Evolutionary conservation across 148 eudicot species (phyloP), one percentile per base, ranked within the genome.

Genomic region (Rhododendron williamsianum): DNA sequence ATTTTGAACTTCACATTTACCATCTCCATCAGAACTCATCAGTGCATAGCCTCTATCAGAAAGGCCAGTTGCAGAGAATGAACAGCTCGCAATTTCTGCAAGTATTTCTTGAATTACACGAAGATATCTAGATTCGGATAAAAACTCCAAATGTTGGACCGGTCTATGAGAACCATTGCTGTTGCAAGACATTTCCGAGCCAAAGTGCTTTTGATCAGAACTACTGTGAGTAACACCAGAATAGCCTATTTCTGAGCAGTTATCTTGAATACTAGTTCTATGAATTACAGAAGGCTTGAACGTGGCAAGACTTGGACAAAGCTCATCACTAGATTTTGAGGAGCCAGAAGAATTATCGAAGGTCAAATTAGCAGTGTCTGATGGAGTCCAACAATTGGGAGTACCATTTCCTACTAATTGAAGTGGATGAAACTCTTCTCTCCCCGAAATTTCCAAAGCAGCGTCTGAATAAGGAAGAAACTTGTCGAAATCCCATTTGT

Each of bases 71-170:
- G 89, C 80, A 85, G 89, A 80, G 72, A 52, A 78, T 9, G 86
- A 91, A 86, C 78, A 93, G 81, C 87, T 84, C 2, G 95, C 89
- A 79, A 94, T 72, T 78, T 96, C 94, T 19, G 95, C 90, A 85
- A 96, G 94, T 84, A 96, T 96, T 82, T 94, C 94, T 85, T 94
- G 95, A 86, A 94, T 85, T 11, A 90, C 93, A 56, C 60, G 77
- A 69, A 91, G 88, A 89, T 92, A 96, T 79, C 86, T 91, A 10
- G 98, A 93, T 23, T 93, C 91, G 9, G 89, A 87, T 38, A 88
- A 60, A 25, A 91, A 72, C 41, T 91, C 89, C 12, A 93, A 84
- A 80, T 89, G 81, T 41, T 90, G 90, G 4, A 86, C 83, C 10
- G 90, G 84, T 76, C 87, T 88, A 82, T 69, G 72, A 78, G 94